Conservation (phyloP, 164 flowering plant species). For the Vitis cinerea region DNA sequence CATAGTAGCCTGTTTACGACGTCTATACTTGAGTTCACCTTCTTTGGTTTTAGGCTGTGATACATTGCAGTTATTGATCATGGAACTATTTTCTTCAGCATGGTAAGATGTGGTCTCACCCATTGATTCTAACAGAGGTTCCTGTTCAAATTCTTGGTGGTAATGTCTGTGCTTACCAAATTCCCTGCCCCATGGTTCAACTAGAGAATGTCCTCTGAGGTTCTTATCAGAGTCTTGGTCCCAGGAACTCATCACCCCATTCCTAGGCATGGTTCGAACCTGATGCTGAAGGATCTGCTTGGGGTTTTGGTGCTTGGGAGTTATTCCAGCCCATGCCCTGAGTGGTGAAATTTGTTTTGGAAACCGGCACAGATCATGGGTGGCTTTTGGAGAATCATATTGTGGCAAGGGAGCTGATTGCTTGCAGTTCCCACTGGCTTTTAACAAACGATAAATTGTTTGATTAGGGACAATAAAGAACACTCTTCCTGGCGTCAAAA, state of each 20-base stretch:
- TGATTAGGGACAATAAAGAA: constrained; percentile 52
- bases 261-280: not conserved
- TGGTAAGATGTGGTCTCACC: not conserved
- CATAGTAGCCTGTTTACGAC: not conserved
- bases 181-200: constrained; percentile 1
- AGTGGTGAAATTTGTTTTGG: not conserved
- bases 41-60: not conserved
- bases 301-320: constrained; percentile 10
- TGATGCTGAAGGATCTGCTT: not conserved
- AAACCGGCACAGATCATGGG: not conserved
- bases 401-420: not conserved
- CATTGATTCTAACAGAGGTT: not conserved
- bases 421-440: constrained; percentile 4
- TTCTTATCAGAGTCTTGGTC: not conserved
- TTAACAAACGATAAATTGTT: constrained; percentile 39
- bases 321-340: constrained; percentile 15
- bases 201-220: not conserved
- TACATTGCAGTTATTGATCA: not conserved
- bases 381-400: too few species aligned
- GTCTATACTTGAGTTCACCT: not conserved
- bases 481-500: constrained; percentile 45
- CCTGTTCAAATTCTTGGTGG: not conserved
- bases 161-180: not conserved
- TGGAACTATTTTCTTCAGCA: not conserved
- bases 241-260: not conserved